Base-by-base conservation (phyloP, 345 rosid species). In the Boechera stricta region DNA sequence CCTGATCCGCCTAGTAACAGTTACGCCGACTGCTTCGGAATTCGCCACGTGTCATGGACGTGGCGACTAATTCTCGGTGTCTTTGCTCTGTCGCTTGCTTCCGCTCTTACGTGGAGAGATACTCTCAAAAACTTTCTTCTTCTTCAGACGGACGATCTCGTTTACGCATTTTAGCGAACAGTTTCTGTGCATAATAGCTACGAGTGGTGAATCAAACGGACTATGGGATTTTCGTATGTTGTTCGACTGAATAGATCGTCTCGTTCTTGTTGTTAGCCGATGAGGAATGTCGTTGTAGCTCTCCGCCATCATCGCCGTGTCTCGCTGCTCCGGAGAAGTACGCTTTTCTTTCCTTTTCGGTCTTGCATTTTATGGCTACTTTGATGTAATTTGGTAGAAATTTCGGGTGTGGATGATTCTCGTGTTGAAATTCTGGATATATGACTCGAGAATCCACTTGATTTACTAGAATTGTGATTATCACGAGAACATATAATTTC, bases 221-320 rank as follows among this genome's bases (percentile, higher is more conserved):
- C 38, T 36, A 57, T 44, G 72, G 74, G 72, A 55, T 56, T 52
- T 1, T 51, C 69, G 42, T 68, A 49, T 18, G 56, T 45, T 21
- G 16, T 54, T 70, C 58, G 26, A 64, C 49, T 68, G 13, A 74
- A 3, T 72, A 32, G 51, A 72, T 72, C 66, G 76, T 63, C 67
- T 76, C 59, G 31, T 70, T 68, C 53, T 10, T 55, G 32, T 15
- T 53, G 59, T 63, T 77, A 67, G 79, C 79, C 82, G 80, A 88
- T 93, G 97, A 91, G 87, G 91, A 85, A 82, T 86, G 90, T 71
- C 61, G 67, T 82, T 69, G 76, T 75, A 47, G 69, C 63, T 71
- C 87, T 90, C 85, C 70, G 81, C 73, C 85, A 84, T 68, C 88
- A 76, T 61, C 87, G 91, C 62, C 90, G 75, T 57, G n/a, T 67